phyloP scores from a whole-genome alignment of 495 filamentous ascomycete species.

The Aspergillus bertholletiae region DNA sequence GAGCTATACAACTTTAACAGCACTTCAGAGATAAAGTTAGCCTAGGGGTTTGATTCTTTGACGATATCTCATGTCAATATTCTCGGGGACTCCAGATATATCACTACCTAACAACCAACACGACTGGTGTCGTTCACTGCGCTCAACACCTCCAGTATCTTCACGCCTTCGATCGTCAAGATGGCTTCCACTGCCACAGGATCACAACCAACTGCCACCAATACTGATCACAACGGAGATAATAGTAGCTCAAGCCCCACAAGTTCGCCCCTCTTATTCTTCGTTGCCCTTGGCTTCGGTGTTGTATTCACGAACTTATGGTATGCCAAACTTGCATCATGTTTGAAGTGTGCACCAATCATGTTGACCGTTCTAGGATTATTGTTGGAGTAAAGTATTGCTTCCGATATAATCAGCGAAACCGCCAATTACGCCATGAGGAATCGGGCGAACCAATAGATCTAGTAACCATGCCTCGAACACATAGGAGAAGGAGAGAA shows the following conservation, averaged over 20 bases:
- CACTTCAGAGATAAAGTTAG: background rate
- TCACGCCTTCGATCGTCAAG: background rate
- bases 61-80: background rate
- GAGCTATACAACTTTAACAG: background rate
- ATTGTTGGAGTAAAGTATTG: conserved; percentile 99
- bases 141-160: background rate
- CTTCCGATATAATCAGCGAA: conserved; percentile 95
- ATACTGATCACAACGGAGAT: conserved; percentile 15
- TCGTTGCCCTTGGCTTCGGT: conserved; percentile 94
- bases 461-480: conserved; percentile 71
- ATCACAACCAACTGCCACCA: conserved; percentile 19
- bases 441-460: conserved; percentile 87
- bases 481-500: conserved; percentile 80
- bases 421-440: conserved; percentile 70
- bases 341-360: background rate
- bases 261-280: conserved; percentile 91
- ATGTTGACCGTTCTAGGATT: conserved; percentile 62
- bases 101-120: background rate
- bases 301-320: conserved; percentile 99
- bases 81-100: background rate
- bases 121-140: background rate
- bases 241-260: conserved; percentile 51
- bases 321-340: conserved; percentile 45
- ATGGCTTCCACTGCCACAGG: conserved; percentile 24
- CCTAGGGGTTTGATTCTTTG: background rate